Percentiles rank a stretch among this genome's conserved stretches.
Conservation (phyloP, 129 eudicot genomes). For the Dittrichia graveolens region DNA sequence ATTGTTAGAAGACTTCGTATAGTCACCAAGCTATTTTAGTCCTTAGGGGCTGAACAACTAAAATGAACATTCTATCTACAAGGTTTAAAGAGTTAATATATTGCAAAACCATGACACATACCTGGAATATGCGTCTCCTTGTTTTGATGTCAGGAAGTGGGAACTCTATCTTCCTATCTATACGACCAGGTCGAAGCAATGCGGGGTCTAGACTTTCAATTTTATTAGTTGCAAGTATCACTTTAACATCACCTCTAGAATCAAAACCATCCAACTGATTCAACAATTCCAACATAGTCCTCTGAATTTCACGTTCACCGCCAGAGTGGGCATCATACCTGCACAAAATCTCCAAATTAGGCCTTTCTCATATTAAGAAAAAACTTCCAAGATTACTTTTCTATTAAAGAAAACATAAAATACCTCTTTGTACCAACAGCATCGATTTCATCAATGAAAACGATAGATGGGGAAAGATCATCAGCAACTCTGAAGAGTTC, state of each 20-base stretch:
- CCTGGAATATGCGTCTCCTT: conserved; percentile 81
- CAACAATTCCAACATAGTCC: conserved; percentile 93
- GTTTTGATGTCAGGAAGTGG: conserved; percentile 92
- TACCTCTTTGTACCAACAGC: conserved; percentile 96
- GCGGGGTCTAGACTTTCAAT: conserved; percentile 95
- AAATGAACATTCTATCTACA: background rate
- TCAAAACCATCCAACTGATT: conserved; percentile 98
- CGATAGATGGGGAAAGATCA: conserved; percentile 91
- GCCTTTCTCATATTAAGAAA: conserved; percentile 1
- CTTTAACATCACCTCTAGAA: conserved; percentile 94
- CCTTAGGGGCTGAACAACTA: background rate
- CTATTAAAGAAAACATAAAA: background rate
- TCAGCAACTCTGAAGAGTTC: conserved; percentile 97
- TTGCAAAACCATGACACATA: background rate
- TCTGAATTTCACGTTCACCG: conserved; percentile 97
- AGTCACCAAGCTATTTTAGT: background rate
- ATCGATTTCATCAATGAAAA: conserved; percentile 93
- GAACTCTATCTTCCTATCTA: conserved; percentile 87
- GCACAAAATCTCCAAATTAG: conserved; percentile 13
- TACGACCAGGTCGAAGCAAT: conserved; percentile 89
- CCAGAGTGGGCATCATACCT: conserved; percentile 98
- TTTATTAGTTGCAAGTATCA: conserved; percentile 92
- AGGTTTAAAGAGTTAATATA: background rate
- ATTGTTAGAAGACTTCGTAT: background rate
- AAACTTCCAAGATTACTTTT: background rate